A percentile compares a stretch with the other conserved stretches of the same genome.
These are phyloP conservation scores for Seiridium cupressi DNA, from an alignment of 2,329 filamentous ascomycete genomes.

Conservation along the genomic window DNA sequence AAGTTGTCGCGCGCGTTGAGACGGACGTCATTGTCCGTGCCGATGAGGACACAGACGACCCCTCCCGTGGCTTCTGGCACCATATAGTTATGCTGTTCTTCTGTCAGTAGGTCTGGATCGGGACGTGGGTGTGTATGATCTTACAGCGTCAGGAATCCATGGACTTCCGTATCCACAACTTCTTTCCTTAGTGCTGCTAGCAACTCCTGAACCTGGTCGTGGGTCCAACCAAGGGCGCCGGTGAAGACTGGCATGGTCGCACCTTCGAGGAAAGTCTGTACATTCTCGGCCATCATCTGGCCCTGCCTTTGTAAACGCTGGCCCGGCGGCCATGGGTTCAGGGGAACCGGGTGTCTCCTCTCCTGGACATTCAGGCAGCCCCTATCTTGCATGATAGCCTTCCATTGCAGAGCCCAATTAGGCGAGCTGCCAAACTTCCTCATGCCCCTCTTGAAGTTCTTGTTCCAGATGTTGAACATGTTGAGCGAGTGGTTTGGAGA, in stretches of 20 bases:
- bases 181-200: constrained; percentile 20
- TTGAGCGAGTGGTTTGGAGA: constrained; percentile 25
- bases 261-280: constrained; percentile 23
- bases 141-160: constrained; percentile 28
- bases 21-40: constrained; percentile 1
- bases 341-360: constrained; percentile 24
- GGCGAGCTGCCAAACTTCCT: constrained; percentile 29
- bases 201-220: constrained; percentile 18
- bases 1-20: background rate
- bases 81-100: constrained; percentile 24
- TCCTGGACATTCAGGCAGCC: constrained; percentile 24
- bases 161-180: constrained; percentile 23
- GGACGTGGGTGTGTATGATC: constrained; percentile 1
- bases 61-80: constrained; percentile 22
- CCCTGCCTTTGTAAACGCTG: constrained; percentile 27
- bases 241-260: constrained; percentile 20
- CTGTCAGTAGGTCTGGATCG: constrained; percentile 6
- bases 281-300: constrained; percentile 24
- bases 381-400: constrained; percentile 17
- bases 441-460: constrained; percentile 18
- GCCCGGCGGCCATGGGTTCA: constrained; percentile 28
- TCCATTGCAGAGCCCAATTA: constrained; percentile 23
- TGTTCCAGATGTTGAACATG: constrained; percentile 1
- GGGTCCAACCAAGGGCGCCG: constrained; percentile 21
- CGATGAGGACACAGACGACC: constrained; percentile 12